Base-by-base conservation (phyloP, 768 basidiomycete species). In the Tulasnella sp. region DNA sequence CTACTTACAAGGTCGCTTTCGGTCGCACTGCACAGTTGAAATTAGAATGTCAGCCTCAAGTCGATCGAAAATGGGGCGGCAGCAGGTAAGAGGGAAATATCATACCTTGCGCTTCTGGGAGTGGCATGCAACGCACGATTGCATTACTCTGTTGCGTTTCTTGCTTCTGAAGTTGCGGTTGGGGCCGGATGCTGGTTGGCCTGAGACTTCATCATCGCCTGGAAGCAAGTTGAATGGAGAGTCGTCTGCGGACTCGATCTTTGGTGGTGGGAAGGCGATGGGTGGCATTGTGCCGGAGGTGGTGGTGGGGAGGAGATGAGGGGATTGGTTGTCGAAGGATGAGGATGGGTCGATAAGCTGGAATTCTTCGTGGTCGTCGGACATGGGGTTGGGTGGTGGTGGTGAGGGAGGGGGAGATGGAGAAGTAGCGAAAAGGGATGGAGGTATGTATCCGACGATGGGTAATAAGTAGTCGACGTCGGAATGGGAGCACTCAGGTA, bases 51-150 rank as follows among this genome's bases (percentile, higher is more conserved):
- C 79, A 79, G 78, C 78, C 80, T 38, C 58, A 36, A 80, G 62
- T 80, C 44, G 48, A 14, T 8, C 42, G 74, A 56, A 9, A 36
- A 62, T 80, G 31, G 80, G 78, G 78, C 31, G 39, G 39, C 39
- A 10, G 44, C 44, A 18, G 16, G 44, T 44, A 18, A 18, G 16
- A 44, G 44, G 16, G 21, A 62, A 24, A 76, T 68, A 36, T 40
- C 56, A 78, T 81, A 95, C 95, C 89, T 96, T 96, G 83, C 96
- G 88, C 87, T 97, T 97, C 77, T 95, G 96, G 71, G 95, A 96
- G 86, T 97, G 96, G 87, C 96, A 97, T 83, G 85, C 85, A 80
- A 92, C 87, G 82, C 91, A 92, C 34, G 93, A 94, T 87, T 96
- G 93, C 2, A 95, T 96, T 72, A 95, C 96, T 84, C 96, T 89